Evolutionary conservation across 768 basidiomycete species (phyloP).

Genomic region (Termitomyces sp.): DNA sequence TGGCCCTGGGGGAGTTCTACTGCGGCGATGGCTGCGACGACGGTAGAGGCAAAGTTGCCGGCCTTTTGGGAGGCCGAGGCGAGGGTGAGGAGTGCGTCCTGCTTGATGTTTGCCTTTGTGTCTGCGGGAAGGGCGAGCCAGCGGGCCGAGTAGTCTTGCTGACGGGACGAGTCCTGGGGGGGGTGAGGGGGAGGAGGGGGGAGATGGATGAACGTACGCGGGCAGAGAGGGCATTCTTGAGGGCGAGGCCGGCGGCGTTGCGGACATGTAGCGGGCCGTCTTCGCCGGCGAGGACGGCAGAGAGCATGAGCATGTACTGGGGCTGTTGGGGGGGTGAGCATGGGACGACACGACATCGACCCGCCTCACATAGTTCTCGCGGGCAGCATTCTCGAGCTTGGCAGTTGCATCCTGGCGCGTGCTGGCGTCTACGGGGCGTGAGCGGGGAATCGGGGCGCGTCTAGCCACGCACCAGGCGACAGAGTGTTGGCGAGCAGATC

Average conservation of each 20-base stretch:
- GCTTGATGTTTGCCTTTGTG: slow-evolving; percentile 79
- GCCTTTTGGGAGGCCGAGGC: slow-evolving; percentile 67
- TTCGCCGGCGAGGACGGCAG: slow-evolving; percentile 79
- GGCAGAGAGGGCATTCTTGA: slow-evolving; percentile 93
- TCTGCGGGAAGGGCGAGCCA: slow-evolving; percentile 76
- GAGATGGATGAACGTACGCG: no score
- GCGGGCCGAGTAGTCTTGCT: slow-evolving; percentile 67
- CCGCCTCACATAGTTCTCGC: slow-evolving; percentile 91
- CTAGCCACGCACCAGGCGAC: slow-evolving; percentile 65
- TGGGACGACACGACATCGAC: slow-evolving; percentile 12
- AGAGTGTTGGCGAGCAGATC: slow-evolving; percentile 91
- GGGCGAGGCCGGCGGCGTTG: slow-evolving; percentile 92
- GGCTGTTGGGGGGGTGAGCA: slow-evolving; percentile 47
- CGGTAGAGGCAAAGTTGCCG: slow-evolving; percentile 86
- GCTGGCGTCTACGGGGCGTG: slow-evolving; percentile 57
- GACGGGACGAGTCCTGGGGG: slow-evolving; percentile 63
- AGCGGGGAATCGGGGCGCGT: slow-evolving; percentile 21
- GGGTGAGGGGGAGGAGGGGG: no score
- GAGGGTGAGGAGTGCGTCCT: slow-evolving; percentile 78
- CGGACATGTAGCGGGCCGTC: slow-evolving; percentile 64
- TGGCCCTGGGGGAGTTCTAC: slow-evolving; percentile 85
- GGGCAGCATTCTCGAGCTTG: slow-evolving; percentile 80
- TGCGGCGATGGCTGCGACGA: slow-evolving; percentile 89
- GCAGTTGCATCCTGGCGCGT: slow-evolving; percentile 90
- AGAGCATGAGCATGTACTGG: slow-evolving; percentile 89